Percentiles rank a stretch among this genome's conserved stretches.
These are phyloP conservation scores for Candida incommunis DNA, from an alignment of 805 yeast genomes.

Conservation along the genomic window DNA sequence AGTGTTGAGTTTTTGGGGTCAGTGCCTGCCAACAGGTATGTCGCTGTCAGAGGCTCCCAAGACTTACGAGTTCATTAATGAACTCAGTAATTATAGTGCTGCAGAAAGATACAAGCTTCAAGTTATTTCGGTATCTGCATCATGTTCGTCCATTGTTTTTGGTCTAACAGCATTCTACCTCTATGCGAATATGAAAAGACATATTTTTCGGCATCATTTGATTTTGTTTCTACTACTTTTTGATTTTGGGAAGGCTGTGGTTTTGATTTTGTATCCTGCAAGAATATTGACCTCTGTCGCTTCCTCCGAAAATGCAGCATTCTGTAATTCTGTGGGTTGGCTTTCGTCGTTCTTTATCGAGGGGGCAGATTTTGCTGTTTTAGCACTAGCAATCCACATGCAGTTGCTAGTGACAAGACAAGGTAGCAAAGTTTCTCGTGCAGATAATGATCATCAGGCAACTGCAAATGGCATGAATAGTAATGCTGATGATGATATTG, in stretches of 20 bases:
- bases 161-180: slow-evolving; percentile 51
- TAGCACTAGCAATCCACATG: slow-evolving; percentile 73
- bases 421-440: slow-evolving; percentile 21
- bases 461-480: background rate
- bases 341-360: slow-evolving; percentile 69
- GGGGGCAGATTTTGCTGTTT: slow-evolving; percentile 75
- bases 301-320: slow-evolving; percentile 33
- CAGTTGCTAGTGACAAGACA: slow-evolving; percentile 60
- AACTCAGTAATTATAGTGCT: background rate
- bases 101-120: slow-evolving; percentile 14
- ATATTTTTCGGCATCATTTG: slow-evolving; percentile 30
- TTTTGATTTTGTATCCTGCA: slow-evolving; percentile 55
- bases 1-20: no score
- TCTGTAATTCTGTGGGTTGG: slow-evolving; percentile 62
- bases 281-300: slow-evolving; percentile 31
- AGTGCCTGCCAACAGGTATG: no score
- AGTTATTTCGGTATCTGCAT: slow-evolving; percentile 33
- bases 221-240: slow-evolving; percentile 53
- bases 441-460: slow-evolving; percentile 11
- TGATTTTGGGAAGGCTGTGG: slow-evolving; percentile 61
- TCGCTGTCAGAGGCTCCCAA: no score
- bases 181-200: slow-evolving; percentile 20
- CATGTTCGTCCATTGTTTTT: slow-evolving; percentile 33
- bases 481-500: background rate
- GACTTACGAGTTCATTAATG: background rate